Conservation (phyloP, 352 stramenopile genomes). For the Pythium volutum region DNA sequence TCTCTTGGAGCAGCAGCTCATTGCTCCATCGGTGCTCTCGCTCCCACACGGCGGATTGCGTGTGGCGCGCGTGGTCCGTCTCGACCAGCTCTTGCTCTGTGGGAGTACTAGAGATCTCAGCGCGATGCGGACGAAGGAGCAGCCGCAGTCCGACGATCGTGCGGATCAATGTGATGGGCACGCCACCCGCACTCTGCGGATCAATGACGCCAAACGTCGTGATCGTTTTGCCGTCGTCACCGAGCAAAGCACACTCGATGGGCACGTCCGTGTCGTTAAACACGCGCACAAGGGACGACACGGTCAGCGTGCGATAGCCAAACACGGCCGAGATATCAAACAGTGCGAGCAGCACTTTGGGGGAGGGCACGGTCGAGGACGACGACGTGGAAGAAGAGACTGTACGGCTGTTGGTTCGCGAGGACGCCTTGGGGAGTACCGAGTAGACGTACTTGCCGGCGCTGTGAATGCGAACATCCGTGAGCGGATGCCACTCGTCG, state of each 20-base stretch:
- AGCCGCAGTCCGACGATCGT: constrained; percentile 54
- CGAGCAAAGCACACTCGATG: constrained; percentile 58
- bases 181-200: constrained; percentile 52
- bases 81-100: background rate
- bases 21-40: constrained; percentile 81
- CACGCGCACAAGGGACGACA: constrained; percentile 73
- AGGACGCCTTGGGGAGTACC: constrained; percentile 35
- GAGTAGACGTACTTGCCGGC: constrained; percentile 78
- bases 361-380: background rate
- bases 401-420: constrained; percentile 18
- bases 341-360: constrained; percentile 49
- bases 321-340: constrained; percentile 73
- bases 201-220: constrained; percentile 61
- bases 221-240: constrained; percentile 53
- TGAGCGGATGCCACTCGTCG: constrained; percentile 68
- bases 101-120: background rate
- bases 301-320: constrained; percentile 71
- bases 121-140: constrained; percentile 54
- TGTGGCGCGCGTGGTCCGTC: background rate
- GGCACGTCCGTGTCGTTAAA: constrained; percentile 70
- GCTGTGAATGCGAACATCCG: constrained; percentile 72
- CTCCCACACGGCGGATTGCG: constrained; percentile 12
- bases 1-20: constrained; percentile 70
- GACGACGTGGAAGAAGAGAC: constrained; percentile 1
- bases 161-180: constrained; percentile 63